Evolutionary conservation across 2,329 filamentous ascomycete genomes (phyloP), one percentile per base, ranked within the genome.

Genomic region (Decorospora gaudefroyi): DNA sequence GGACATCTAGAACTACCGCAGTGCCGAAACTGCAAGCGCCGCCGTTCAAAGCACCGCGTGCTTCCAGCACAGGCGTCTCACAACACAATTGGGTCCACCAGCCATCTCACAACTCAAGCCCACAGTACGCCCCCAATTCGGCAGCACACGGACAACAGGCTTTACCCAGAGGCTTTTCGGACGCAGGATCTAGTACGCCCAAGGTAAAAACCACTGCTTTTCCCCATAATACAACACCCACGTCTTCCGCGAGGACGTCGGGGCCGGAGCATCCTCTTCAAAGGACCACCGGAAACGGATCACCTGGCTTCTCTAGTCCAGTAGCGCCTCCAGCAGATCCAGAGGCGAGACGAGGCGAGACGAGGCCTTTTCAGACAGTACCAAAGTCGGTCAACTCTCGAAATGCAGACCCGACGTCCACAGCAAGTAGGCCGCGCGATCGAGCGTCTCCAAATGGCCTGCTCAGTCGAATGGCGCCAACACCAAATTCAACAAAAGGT

Each of bases 81-180:
- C 35, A 38, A 18, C 25, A 38, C 6, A 29, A 38, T 10, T 38
- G 35, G 35, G 13, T 38, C n/a, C 35, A 38, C 9, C 6, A 16
- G 25, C n/a, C 17, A 3, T 8, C 35, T 17, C 35, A 25, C 17
- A 15, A 3, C 3, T 3, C 7, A 1, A 18, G 8, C 16, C n/a
- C 9, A 9, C 16, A 0, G 11, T 7, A 9, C n/a, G 3, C 17
- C 15, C 4, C 17, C 12, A 21, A 10, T 10, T 12, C n/a, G 29
- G 22, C 4, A 2, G 8, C 3, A 0, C 22, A 19, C 1, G 11
- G 6, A 8, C 33, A 35, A 15, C 21, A 6, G 16, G 7, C 1
- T 9, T 12, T 13, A 1, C 2, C 1, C 31, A 22, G 23, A 1
- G 12, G 11, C 2, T 4, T 13, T n/a, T 1, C 7, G 13, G 2